phyloP scores from a whole-genome alignment of 1,284 basidiomycete genomes.

The Tilletia indica region DNA sequence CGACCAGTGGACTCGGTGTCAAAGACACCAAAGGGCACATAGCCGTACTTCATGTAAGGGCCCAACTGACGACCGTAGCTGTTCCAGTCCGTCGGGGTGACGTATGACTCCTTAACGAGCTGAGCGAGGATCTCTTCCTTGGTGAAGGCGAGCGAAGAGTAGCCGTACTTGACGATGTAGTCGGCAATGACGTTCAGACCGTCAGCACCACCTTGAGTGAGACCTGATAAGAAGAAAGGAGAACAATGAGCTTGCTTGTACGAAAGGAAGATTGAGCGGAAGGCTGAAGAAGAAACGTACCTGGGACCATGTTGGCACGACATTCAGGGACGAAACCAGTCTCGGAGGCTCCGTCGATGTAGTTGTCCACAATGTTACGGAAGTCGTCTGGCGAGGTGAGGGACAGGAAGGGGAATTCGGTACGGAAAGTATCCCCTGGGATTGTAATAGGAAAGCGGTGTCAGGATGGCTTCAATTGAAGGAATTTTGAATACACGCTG shows the following conservation, averaged over 20 bases:
- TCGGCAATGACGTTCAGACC: slow-evolving; percentile 42
- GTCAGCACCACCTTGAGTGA: slow-evolving; percentile 37
- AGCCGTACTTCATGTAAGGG: slow-evolving; percentile 34
- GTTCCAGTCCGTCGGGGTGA: slow-evolving; percentile 53
- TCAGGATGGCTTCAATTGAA: neutral
- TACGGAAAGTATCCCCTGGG: slow-evolving; percentile 29
- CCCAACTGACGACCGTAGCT: slow-evolving; percentile 38
- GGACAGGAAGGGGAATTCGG: slow-evolving; percentile 44
- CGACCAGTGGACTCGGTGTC: slow-evolving; percentile 39
- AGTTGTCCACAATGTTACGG: slow-evolving; percentile 44
- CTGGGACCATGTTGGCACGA: slow-evolving; percentile 42
- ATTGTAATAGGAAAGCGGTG: neutral
- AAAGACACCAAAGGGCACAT: slow-evolving; percentile 40
- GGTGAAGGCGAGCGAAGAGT: slow-evolving; percentile 14
- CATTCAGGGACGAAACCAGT: slow-evolving; percentile 47
- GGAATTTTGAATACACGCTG: neutral
- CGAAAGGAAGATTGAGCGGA: too few species aligned
- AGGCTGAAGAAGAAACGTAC: neutral
- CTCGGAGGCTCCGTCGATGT: slow-evolving; percentile 46
- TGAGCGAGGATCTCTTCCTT: slow-evolving; percentile 40
- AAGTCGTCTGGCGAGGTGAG: slow-evolving; percentile 39
- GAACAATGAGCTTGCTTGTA: neutral
- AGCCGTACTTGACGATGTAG: slow-evolving; percentile 42
- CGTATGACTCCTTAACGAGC: slow-evolving; percentile 52
- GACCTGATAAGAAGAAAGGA: slow-evolving; percentile 22